Evolutionary conservation across 257 asterid species (phyloP), one percentile per base, ranked within the genome.

Genomic region (Agastache rugosa): DNA sequence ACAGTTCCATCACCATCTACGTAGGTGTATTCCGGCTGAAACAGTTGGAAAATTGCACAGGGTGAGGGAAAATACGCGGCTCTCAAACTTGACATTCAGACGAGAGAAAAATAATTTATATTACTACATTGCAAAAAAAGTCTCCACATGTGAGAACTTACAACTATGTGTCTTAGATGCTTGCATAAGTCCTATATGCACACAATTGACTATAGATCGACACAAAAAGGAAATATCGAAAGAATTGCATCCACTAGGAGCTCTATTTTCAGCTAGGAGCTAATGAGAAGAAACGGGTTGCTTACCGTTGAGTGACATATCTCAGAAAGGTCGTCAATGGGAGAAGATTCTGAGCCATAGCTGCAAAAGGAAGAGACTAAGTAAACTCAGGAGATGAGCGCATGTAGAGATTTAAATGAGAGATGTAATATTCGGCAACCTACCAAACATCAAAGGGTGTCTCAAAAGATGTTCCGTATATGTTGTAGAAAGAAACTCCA

Each of bases 1-100:
- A 91, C 98, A 29, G 98, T 93, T 77, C 98, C 98, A 81, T 93
- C 98, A 23, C 98, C 98, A 66, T 91, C 93, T 72, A 85, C 92
- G 27, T 44, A 91, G 11, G 91, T 76, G 85, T 93, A 93, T 61
- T 84, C 78, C 2, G 97, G 96, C 98, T 93, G 90, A 77, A 80
- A 80, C 76, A 78, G 62, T 70, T 15, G 1, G 60, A 67, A 29
- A 34, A 27, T 9, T 4, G 47, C n/a, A 29, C 16, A 11, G 39
- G 42, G 16, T 67, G 15, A 67, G 45, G 34, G 12, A 64, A 55
- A 56, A 56, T 34, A 51, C 56, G 54, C 16, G 20, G 37, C 42
- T 73, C 25, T 53, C 59, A 17, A 19, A 53, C 59, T 17, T 20
- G 14, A 19, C 55, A 25, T 17, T 4, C 29, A 35, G 42, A 37